Base-by-base conservation (phyloP, 1,139 yeast genomes). In the Lizanozyma gosingica region DNA sequence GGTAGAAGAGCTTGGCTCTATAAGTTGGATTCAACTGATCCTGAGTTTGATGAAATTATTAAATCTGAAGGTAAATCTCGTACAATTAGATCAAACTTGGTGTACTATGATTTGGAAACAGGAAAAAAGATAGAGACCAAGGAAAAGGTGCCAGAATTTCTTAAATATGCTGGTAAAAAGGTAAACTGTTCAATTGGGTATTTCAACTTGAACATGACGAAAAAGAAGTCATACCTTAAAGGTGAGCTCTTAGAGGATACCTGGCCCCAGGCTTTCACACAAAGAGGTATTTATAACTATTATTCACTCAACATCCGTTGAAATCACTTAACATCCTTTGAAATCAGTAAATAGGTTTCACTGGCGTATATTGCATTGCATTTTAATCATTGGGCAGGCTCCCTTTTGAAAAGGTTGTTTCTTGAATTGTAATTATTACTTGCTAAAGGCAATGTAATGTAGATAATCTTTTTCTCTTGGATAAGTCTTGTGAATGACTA, bases 1-100 rank as follows among this genome's bases (percentile, higher is more conserved):
- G 94, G 95, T 4, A 70, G 95, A 47, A 69, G 96, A 45, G 80
- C 85, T n/a, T 87, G 95, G 95, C 58, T 85, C 16, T 83, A 78
- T 55, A 76, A 74, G 53, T 62, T 78, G 17, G 71, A 65, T 14
- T 51, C 59, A 15, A 44, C 50, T 2, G 65, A 65, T 43, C 61
- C 65, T 3, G 61, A 62, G 14, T 62, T 59, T 48, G 58, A 58
- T 47, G 59, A 60, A 45, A 56, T 65, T 35, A 37, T 61, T 16
- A 51, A 57, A 37, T 54, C 58, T 4, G 46, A 34, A 15, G 27
- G 33, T 4, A 37, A 39, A 22, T 36, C 37, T 37, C 41, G 8
- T 40, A 39, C 15, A 11, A 15, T 29, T 14, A 29, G 35, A 17
- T 29, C 40, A n/a, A 70, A 60, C 56, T 62, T 65, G 42, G 71